Conservation (phyloP, 2,329 filamentous ascomycete genomes). For the Didymosphaeria variabile region DNA sequence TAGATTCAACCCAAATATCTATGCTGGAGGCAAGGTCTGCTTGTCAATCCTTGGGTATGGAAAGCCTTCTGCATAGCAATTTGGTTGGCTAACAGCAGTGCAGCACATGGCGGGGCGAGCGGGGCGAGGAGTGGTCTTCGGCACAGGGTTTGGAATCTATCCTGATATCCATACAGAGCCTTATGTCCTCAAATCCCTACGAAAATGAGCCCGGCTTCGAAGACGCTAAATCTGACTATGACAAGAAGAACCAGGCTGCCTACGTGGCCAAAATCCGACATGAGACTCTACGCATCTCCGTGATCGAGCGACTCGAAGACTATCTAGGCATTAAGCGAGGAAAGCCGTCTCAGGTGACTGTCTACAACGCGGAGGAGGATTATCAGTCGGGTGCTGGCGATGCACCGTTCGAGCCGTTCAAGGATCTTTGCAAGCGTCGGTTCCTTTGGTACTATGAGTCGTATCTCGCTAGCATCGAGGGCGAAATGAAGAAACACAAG, state of each 20-base stretch:
- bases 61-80: neutral
- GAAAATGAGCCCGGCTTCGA: slow-evolving; percentile 97
- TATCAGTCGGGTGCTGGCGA: slow-evolving; percentile 60
- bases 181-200: slow-evolving; percentile 94
- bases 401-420: slow-evolving; percentile 82
- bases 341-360: slow-evolving; percentile 47
- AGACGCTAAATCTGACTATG: slow-evolving; percentile 70
- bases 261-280: slow-evolving; percentile 93
- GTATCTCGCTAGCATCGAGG: slow-evolving; percentile 76
- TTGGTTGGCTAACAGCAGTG: slow-evolving; percentile 29
- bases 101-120: slow-evolving; percentile 91
- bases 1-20: slow-evolving; percentile 97
- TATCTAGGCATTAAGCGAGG: slow-evolving; percentile 71
- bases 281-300: slow-evolving; percentile 84
- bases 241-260: slow-evolving; percentile 76
- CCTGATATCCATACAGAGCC: slow-evolving; percentile 91
- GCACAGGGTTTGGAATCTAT: slow-evolving; percentile 96
- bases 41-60: slow-evolving; percentile 87
- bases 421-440: slow-evolving; percentile 86
- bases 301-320: slow-evolving; percentile 85
- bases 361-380: slow-evolving; percentile 62
- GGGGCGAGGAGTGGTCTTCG: slow-evolving; percentile 94
- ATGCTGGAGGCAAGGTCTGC: slow-evolving; percentile 89
- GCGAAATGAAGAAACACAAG: slow-evolving; percentile 68
- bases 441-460: slow-evolving; percentile 97